Base-by-base conservation (phyloP, 441 rosid species). In the Adansonia gregorii region DNA sequence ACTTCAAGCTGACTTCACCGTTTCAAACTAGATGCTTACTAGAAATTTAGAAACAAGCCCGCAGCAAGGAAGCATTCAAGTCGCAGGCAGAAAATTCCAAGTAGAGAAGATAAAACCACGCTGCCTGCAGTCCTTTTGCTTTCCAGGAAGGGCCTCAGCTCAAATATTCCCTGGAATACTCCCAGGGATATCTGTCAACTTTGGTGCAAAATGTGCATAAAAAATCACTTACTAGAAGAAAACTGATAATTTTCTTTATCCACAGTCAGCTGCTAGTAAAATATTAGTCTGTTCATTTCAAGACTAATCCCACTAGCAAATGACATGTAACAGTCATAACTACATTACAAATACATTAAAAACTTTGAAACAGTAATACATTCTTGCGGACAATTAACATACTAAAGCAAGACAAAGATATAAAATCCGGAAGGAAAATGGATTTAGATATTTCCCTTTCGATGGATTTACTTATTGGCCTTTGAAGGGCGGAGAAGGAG, bases 71-170 rank as follows among this genome's bases (percentile, higher is more conserved):
- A 39, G 24, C 69, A 15, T 41, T 66, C 70, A 66, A 65, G 24
- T 65, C 49, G 49, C 11, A 3, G 24, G 12, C 0, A 35, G 68
- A 65, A 59, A 63, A 14, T 65, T 65, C 12, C 17, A 39, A n/a
- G 69, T 65, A 39, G 46, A 8, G 68, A 64, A 31, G 24, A n/a
- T 12, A 65, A 64, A 35, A 64, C 5, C 20, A 15, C 7, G 9
- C 19, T 15, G 46, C 49, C 69, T 65, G 6, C 68, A 64, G 43
- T 64, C 49, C 20, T 8, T 41, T 65, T 41, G 49, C 27, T 24
- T 24, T 24, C 0, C 49, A 8, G 14, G 22, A 65, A 65, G 69
- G 49, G 69, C 69, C 48, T 65, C 49, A 65, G 69, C 69, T 65
- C 69, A 65, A 39, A 65, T 0, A n/a, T 65, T 64, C 68, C 15